Evolutionary conservation across 2,329 filamentous ascomycete species (phyloP).

Genomic region (Neofusicoccum ribis): DNA sequence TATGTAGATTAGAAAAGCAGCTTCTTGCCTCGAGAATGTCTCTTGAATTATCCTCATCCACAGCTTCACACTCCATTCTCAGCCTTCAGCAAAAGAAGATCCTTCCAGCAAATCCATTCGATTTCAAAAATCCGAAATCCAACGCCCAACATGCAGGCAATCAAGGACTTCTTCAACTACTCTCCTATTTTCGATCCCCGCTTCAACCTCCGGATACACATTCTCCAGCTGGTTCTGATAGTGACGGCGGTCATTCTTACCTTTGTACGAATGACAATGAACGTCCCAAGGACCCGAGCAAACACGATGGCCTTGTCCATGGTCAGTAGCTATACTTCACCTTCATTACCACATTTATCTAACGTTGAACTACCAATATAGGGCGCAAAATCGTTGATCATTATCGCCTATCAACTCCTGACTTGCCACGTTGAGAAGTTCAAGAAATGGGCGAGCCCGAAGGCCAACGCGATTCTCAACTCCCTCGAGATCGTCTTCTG

Average conservation of each 20-base stretch:
- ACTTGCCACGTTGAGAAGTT: constrained; percentile 37
- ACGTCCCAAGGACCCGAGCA: constrained; percentile 26
- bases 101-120: not conserved
- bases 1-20: not conserved
- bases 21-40: not conserved
- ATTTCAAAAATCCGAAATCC: not conserved
- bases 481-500: constrained; percentile 47
- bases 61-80: not conserved
- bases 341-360: not conserved
- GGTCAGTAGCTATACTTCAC: constrained; percentile 19
- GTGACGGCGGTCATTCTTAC: not conserved
- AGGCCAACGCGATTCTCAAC: constrained; percentile 45
- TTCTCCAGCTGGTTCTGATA: constrained; percentile 11
- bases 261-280: constrained; percentile 24
- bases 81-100: not conserved
- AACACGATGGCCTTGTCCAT: constrained; percentile 29
- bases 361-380: not conserved
- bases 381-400: constrained; percentile 43
- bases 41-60: not conserved
- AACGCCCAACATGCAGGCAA: not conserved
- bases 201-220: not conserved
- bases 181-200: not conserved
- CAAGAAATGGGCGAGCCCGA: constrained; percentile 41
- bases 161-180: not conserved
- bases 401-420: constrained; percentile 45